phyloP scores from a whole-genome alignment of 2,329 filamentous ascomycete genomes.

The Huntiella abstrusa region DNA sequence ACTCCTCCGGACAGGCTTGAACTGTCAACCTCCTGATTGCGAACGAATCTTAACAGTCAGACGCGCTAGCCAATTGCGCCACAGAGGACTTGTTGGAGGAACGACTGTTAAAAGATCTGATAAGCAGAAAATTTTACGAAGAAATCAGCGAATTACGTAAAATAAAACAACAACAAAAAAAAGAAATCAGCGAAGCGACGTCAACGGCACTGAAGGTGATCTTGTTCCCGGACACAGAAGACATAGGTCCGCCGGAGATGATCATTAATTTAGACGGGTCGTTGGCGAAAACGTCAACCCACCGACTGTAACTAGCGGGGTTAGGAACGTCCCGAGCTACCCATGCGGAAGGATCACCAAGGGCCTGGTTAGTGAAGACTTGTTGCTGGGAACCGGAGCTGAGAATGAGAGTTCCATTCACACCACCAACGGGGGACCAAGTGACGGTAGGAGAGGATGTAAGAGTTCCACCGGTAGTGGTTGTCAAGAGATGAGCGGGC shows the following conservation, averaged over 20 bases:
- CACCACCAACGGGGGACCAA: constrained; percentile 25
- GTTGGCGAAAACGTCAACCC: constrained; percentile 20
- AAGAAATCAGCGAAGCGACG: constrained; percentile 10
- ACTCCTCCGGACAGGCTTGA: too few species aligned
- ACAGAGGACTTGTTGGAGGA: constrained; percentile 17
- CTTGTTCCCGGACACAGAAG: constrained; percentile 27
- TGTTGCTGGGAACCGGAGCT: constrained; percentile 20
- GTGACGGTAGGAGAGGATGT: constrained; percentile 24
- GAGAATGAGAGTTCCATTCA: constrained; percentile 26
- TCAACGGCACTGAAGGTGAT: constrained; percentile 21
- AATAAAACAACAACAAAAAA: too few species aligned
- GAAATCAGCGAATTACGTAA: constrained; percentile 10
- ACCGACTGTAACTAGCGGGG: constrained; percentile 21
- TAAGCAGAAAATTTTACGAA: background rate
- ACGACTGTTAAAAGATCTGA: too few species aligned
- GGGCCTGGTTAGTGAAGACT: constrained; percentile 24
- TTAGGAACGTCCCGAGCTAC: constrained; percentile 19
- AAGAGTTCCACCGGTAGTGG: constrained; percentile 16
- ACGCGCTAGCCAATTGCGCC: constrained; percentile 38
- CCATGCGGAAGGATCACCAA: constrained; percentile 22
- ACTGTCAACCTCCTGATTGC: too few species aligned
- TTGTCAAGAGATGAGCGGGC: constrained; percentile 18
- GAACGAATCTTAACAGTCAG: constrained; percentile 29
- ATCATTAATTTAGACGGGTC: constrained; percentile 22
- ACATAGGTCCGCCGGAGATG: constrained; percentile 26